Conservation (phyloP, 208 protist species). For the Porcisia deanei region DNA sequence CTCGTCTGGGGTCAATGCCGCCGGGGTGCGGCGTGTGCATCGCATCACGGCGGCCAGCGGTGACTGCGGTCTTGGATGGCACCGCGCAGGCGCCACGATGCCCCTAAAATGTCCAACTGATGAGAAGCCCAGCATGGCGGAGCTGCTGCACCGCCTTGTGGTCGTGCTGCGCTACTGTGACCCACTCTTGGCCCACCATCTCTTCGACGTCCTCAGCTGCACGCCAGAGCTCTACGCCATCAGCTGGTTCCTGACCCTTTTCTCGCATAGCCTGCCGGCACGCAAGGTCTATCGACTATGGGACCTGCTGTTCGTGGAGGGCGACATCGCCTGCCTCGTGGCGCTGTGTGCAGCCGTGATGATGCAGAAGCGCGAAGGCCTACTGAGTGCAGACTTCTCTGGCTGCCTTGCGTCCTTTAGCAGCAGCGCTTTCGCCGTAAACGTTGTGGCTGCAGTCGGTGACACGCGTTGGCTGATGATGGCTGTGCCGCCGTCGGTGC, state of each 20-base stretch:
- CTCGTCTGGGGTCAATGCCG: not conserved
- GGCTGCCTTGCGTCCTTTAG: conserved; percentile 48
- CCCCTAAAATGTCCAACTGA: not conserved
- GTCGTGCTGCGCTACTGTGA: conserved; percentile 85
- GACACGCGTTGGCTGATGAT: conserved; percentile 46
- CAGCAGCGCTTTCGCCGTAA: conserved; percentile 28
- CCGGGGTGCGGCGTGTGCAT: too few relatives aligned
- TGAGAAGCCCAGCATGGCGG: conserved; percentile 62
- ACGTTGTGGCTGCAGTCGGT: conserved; percentile 35
- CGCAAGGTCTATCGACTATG: conserved; percentile 92
- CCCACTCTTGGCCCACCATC: conserved; percentile 87
- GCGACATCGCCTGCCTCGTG: conserved; percentile 33
- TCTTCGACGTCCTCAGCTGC: conserved; percentile 81
- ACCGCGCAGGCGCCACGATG: not conserved
- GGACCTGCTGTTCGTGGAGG: conserved; percentile 86
- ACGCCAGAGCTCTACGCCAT: conserved; percentile 95
- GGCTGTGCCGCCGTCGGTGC: conserved; percentile 37
- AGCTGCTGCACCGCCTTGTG: conserved; percentile 66
- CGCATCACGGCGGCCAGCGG: not conserved
- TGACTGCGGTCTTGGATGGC: not conserved
- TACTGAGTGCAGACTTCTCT: conserved; percentile 54
- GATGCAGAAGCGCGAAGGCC: conserved; percentile 37
- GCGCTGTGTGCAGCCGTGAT: conserved; percentile 44
- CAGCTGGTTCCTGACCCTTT: conserved; percentile 94
- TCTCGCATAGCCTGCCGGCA: conserved; percentile 85